Base-by-base conservation (phyloP, 1,284 basidiomycete species). In the Albatrellus sp. region DNA sequence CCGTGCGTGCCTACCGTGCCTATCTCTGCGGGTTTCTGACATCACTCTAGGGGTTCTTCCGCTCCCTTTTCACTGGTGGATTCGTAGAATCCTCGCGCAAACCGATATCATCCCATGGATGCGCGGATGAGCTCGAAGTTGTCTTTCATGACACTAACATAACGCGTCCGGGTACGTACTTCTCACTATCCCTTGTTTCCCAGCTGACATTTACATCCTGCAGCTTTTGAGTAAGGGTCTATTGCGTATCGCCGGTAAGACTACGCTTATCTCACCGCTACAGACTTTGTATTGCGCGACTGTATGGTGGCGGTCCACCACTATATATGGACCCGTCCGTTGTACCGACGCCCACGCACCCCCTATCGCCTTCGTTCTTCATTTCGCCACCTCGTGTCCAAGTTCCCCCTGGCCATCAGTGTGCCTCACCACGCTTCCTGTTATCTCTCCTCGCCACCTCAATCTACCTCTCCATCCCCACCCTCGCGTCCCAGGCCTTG, bases 401-500 rank as follows among this genome's bases (percentile, higher is more conserved):
- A 6, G 54, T 61, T 12, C 77, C 82, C 19, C 50, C 60, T 0
- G 71, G 67, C 28, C 69, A 78, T 35, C 87, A 92, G 46, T 78
- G 81, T 0, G 85, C 83, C 0, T 79, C 82, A 1, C 89, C 91
- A 3, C 72, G 80, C 6, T 83, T 96, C 56, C 72, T 96, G 2
- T 71, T 93, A 10, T 92, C 90, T 5, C 73, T 94, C 13, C 73
- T 94, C 28, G 88, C 90, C 0, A 90, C 90, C 4, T 74, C 89
- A 0, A 75, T 87, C 37, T 96, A 90, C 60, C 78, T 97, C 30
- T 85, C 84, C 35, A 83, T 93, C 19, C 84, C 87, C 0, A 71
- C 78, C 10, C 60, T 92, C 24, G 78, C 86, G 16, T 74, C 84
- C 1, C 80, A 89, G 51, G 81, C 87, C 0, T 67, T 93, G 17